Conservation (phyloP, 2,329 filamentous ascomycete genomes). For the Cercospora citrullina region DNA sequence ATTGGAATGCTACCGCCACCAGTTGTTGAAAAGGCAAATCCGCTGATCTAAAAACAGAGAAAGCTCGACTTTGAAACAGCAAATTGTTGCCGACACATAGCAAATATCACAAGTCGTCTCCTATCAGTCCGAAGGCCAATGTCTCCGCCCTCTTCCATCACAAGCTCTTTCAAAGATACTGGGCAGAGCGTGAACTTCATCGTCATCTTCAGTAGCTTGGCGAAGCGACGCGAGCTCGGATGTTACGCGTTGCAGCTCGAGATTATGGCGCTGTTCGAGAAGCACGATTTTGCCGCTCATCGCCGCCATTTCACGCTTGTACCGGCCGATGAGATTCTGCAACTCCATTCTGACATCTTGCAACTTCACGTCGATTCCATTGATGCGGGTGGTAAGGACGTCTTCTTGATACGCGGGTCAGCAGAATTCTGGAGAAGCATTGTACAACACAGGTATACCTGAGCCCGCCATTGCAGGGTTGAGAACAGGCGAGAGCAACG, state of each 20-base stretch:
- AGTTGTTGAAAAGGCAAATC: slow-evolving; percentile 31
- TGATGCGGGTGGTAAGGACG: background rate
- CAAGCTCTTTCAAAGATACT: background rate
- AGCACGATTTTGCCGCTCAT: background rate
- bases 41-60: slow-evolving; percentile 26
- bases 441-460: background rate
- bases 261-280: background rate
- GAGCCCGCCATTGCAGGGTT: background rate
- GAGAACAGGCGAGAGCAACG: background rate
- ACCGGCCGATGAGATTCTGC: background rate
- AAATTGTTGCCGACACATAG: background rate
- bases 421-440: background rate
- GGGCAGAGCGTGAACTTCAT: background rate
- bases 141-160: background rate
- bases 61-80: background rate
- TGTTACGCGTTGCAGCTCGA: background rate
- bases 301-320: background rate
- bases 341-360: background rate
- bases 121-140: background rate
- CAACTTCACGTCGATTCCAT: background rate
- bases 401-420: background rate
- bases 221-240: background rate
- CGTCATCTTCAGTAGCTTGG: background rate
- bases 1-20: slow-evolving; percentile 48
- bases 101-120: background rate